Evolutionary conservation across 1,139 yeast genomes (phyloP).

Genomic region (Nakaseomyces glabratus): DNA sequence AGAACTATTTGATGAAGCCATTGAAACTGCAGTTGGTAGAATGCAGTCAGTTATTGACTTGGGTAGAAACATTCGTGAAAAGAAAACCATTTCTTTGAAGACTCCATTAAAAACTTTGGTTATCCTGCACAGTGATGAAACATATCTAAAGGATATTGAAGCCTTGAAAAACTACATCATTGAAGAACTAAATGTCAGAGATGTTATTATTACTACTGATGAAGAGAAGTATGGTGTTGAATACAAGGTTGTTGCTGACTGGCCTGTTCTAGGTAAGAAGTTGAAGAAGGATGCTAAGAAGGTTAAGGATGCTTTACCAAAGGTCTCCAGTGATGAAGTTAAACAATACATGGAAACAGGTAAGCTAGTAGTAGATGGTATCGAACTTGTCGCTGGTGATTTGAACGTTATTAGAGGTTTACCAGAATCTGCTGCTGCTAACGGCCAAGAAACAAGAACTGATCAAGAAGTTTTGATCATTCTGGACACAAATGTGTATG

Average conservation of each 20-base stretch:
- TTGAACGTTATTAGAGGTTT: slow-evolving; percentile 83
- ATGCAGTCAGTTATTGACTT: slow-evolving; percentile 96
- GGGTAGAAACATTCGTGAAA: slow-evolving; percentile 95
- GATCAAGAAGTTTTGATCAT: slow-evolving; percentile 83
- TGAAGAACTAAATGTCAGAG: slow-evolving; percentile 91
- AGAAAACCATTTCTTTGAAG: slow-evolving; percentile 86
- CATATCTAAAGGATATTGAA: slow-evolving; percentile 68
- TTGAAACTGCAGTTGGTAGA: slow-evolving; percentile 79
- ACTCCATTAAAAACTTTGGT: slow-evolving; percentile 87
- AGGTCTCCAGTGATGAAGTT: slow-evolving; percentile 70
- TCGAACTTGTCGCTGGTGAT: slow-evolving; percentile 78
- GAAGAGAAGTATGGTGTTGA: slow-evolving; percentile 88
- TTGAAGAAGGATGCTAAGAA: slow-evolving; percentile 87
- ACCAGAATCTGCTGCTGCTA: slow-evolving; percentile 51
- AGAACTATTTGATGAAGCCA: slow-evolving; percentile 69
- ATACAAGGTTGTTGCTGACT: slow-evolving; percentile 92
- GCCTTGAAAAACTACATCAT: slow-evolving; percentile 68
- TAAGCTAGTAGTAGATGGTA: slow-evolving; percentile 77
- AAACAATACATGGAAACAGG: slow-evolving; percentile 67
- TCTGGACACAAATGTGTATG: slow-evolving; percentile 78
- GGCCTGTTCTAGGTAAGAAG: slow-evolving; percentile 98
- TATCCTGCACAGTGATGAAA: slow-evolving; percentile 70
- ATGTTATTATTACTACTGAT: slow-evolving; percentile 76
- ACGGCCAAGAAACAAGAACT: slow-evolving; percentile 78
- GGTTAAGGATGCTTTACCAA: slow-evolving; percentile 90